Conservation (phyloP, 169 alveolate genomes). For the Plasmodium malariae region DNA sequence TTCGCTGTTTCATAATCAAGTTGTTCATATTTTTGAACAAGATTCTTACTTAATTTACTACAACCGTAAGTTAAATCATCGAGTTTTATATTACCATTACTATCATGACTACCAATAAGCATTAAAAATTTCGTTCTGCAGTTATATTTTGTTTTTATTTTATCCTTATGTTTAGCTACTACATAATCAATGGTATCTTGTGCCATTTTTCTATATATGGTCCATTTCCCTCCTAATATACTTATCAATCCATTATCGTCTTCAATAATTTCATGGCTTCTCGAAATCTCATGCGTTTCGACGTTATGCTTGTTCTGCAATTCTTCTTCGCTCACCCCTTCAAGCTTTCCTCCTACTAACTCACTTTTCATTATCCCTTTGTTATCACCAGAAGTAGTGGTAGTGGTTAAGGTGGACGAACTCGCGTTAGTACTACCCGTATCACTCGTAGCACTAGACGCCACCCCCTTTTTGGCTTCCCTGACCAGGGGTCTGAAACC, state of each 20-base stretch:
- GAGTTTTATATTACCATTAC: slow-evolving; percentile 74
- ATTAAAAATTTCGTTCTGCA: slow-evolving; percentile 84
- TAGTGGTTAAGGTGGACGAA: too few species aligned
- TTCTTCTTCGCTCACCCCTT: slow-evolving; percentile 15
- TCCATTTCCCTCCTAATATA: slow-evolving; percentile 97
- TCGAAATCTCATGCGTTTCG: slow-evolving; percentile 88
- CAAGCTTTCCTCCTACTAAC: too few species aligned
- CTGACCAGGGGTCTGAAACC: slow-evolving; percentile 88
- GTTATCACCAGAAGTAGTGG: too few species aligned
- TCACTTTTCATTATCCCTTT: too few species aligned
- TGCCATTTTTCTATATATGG: slow-evolving; percentile 95
- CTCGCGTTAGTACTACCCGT: too few species aligned
- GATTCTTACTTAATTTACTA: slow-evolving; percentile 77
- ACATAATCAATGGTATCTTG: slow-evolving; percentile 87
- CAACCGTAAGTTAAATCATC: slow-evolving; percentile 82
- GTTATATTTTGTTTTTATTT: slow-evolving; percentile 76
- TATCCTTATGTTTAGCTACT: slow-evolving; percentile 69
- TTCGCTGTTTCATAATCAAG: slow-evolving; percentile 78
- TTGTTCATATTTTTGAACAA: slow-evolving; percentile 73
- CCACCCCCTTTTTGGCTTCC: slow-evolving; percentile 73
- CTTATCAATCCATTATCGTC: slow-evolving; percentile 90
- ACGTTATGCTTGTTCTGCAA: slow-evolving; percentile 25
- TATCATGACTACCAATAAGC: slow-evolving; percentile 79
- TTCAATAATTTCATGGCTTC: slow-evolving; percentile 93
- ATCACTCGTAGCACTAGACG: too few species aligned